These are phyloP conservation scores for Rheum nobile DNA, from an alignment of 148 eudicot genomes.

Conservation along the genomic window DNA sequence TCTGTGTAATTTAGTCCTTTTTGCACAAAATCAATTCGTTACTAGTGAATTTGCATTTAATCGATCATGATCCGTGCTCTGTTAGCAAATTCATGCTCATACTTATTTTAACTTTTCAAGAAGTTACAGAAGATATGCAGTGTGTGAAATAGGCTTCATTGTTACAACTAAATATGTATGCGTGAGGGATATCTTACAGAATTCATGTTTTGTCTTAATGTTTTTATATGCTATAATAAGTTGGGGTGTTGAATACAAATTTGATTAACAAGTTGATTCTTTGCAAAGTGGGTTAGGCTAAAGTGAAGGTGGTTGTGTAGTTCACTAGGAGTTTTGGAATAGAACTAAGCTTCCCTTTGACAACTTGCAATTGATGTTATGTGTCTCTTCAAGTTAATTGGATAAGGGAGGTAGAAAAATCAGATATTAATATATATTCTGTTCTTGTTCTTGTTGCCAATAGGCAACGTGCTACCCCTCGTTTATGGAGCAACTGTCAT, in stretches of 20 bases:
- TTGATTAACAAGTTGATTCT: neutral
- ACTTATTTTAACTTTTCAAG: neutral
- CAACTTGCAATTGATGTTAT: neutral
- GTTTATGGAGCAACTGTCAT: slow-evolving; percentile 82
- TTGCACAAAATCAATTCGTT: neutral
- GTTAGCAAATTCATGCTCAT: neutral
- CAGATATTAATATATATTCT: neutral
- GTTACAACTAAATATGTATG: neutral
- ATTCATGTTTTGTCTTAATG: neutral
- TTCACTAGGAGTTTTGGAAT: too few species aligned
- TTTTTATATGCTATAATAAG: neutral
- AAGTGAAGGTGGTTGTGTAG: neutral
- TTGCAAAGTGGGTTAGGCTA: neutral
- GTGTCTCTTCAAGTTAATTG: neutral
- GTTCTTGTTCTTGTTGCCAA: slow-evolving; percentile 9
- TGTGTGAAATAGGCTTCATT: neutral
- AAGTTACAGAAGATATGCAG: neutral
- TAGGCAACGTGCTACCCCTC: slow-evolving; percentile 96
- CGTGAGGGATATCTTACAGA: neutral
- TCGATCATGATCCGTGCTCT: neutral
- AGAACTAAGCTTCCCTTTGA: too few species aligned
- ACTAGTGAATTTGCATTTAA: neutral
- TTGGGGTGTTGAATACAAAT: neutral
- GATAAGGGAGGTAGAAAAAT: neutral
- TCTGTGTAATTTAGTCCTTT: neutral